phyloP scores from a whole-genome alignment of 2,329 filamentous ascomycete species.

The Trichoderma lentiforme region DNA sequence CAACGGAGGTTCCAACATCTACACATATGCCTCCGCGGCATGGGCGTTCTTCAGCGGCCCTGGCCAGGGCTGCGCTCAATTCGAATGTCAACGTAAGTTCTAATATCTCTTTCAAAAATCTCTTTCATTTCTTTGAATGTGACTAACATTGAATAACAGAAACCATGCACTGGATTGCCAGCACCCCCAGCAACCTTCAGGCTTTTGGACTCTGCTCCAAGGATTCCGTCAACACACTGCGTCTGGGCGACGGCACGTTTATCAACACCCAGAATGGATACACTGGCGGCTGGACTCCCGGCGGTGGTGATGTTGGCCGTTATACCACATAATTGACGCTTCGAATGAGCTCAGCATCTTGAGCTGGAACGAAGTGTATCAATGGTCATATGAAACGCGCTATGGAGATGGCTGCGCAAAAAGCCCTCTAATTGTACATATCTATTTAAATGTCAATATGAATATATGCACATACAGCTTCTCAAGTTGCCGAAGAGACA shows the following conservation, averaged over 20 bases:
- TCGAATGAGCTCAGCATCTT: not conserved
- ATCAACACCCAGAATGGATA: slow-evolving; percentile 33
- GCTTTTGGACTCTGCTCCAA: slow-evolving; percentile 43
- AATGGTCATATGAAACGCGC: not conserved
- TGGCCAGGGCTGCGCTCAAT: slow-evolving; percentile 32
- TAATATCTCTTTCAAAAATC: too few relatives aligned
- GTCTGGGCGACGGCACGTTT: slow-evolving; percentile 35
- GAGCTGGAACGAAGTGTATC: not conserved
- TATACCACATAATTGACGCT: slow-evolving; percentile 29
- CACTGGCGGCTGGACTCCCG: slow-evolving; percentile 34
- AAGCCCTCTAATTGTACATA: not conserved
- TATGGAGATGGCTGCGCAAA: not conserved
- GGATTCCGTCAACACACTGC: slow-evolving; percentile 34
- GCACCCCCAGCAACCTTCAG: slow-evolving; percentile 38
- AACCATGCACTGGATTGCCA: slow-evolving; percentile 39
- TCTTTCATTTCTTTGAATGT: not conserved
- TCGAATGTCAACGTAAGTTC: slow-evolving; percentile 34
- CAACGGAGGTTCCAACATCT: slow-evolving; percentile 40
- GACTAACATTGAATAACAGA: slow-evolving; percentile 18
- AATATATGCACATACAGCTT: not conserved
- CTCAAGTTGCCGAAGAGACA: not conserved
- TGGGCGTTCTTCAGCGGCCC: slow-evolving; percentile 45
- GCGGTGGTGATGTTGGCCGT: slow-evolving; percentile 36
- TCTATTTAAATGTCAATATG: not conserved
- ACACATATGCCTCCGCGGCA: slow-evolving; percentile 41